These are phyloP conservation scores for Clathrospora elynae DNA, from an alignment of 2,329 filamentous ascomycete genomes.

Conservation along the genomic window DNA sequence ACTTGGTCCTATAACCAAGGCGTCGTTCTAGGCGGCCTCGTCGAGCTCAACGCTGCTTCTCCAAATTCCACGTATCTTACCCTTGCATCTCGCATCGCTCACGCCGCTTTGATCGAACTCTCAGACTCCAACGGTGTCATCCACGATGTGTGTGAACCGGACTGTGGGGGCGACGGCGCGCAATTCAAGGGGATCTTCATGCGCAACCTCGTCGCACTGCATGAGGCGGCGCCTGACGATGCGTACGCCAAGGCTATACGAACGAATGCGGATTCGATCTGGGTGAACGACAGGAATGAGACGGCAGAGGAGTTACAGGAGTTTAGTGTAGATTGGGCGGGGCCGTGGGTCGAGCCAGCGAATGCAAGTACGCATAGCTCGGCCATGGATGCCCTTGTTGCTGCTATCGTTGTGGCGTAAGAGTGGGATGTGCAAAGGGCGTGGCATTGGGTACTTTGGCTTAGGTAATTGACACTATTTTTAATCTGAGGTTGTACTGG, in stretches of 20 bases:
- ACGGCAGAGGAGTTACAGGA: conserved; percentile 39
- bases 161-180: conserved; percentile 53
- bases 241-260: conserved; percentile 62
- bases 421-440: too few relatives aligned
- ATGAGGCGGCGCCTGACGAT: conserved; percentile 57
- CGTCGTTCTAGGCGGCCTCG: conserved; percentile 63
- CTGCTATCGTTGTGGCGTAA: conserved; percentile 50
- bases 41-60: conserved; percentile 57
- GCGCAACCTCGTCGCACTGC: conserved; percentile 65
- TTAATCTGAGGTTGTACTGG: too few relatives aligned
- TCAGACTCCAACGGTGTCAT: conserved; percentile 48
- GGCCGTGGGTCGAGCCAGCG: conserved; percentile 58
- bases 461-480: too few relatives aligned
- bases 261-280: conserved; percentile 68
- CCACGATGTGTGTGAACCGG: conserved; percentile 48
- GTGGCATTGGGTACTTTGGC: too few relatives aligned
- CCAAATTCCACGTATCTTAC: conserved; percentile 42
- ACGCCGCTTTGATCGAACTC: conserved; percentile 46
- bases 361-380: conserved; percentile 67
- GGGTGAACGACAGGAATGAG: conserved; percentile 60
- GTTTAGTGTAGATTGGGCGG: conserved; percentile 69
- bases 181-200: conserved; percentile 77
- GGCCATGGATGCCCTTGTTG: conserved; percentile 70
- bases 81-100: conserved; percentile 48
- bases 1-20: conserved; percentile 66